Percentiles rank a stretch among this genome's conserved stretches.
These are phyloP conservation scores for Neophaeococcomyces aloes DNA, from an alignment of 2,329 filamentous ascomycete genomes.

Conservation along the genomic window DNA sequence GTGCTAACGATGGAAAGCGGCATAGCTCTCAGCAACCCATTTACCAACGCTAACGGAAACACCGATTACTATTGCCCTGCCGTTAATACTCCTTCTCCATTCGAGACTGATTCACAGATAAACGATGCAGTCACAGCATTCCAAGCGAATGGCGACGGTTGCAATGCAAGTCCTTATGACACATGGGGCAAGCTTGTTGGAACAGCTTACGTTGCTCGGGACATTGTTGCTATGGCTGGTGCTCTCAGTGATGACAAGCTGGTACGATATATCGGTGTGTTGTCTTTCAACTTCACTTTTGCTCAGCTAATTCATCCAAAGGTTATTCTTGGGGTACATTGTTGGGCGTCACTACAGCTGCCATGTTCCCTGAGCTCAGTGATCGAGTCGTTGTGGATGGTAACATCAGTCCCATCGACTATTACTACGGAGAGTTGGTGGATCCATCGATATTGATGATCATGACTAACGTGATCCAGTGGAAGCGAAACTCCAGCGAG, in stretches of 20 bases:
- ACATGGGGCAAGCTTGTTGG: conserved; percentile 21
- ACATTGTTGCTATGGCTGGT: conserved; percentile 38
- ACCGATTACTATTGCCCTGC: conserved; percentile 4
- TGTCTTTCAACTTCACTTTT: no score
- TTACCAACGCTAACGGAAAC: conserved; percentile 12
- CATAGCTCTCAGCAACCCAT: conserved; percentile 16
- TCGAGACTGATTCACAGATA: conserved; percentile 11
- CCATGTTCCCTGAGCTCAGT: conserved; percentile 33
- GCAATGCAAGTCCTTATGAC: not conserved
- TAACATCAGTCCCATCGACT: conserved; percentile 9
- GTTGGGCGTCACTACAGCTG: conserved; percentile 26
- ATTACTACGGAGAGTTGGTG: not conserved
- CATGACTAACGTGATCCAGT: no score
- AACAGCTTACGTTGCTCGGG: conserved; percentile 36
- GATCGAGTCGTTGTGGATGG: conserved; percentile 29
- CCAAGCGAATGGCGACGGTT: conserved; percentile 1
- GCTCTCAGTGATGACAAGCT: conserved; percentile 33
- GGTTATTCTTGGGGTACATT: conserved; percentile 25
- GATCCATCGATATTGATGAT: no score
- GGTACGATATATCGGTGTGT: conserved; percentile 25
- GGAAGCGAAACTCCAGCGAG: no score
- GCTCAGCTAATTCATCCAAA: no score
- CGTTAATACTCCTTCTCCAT: conserved; percentile 9
- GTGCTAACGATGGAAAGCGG: no score
- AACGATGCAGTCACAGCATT: conserved; percentile 10